Conservation (phyloP, 2,329 filamentous ascomycete species). For the Stachybotrys elegans region DNA sequence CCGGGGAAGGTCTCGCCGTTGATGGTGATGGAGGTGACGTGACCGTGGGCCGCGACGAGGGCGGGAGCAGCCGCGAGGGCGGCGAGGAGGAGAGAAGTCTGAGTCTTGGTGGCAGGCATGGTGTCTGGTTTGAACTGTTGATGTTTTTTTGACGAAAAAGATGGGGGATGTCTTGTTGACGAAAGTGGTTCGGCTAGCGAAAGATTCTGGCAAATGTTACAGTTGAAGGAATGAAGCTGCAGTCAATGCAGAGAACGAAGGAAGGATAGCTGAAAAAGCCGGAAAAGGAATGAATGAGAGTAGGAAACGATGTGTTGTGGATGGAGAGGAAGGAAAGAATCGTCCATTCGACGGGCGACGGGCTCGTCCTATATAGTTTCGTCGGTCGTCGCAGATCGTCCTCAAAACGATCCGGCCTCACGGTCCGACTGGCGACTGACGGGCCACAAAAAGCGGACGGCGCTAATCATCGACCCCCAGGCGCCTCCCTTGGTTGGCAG, state of each 20-base stretch:
- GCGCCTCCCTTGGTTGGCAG: background rate
- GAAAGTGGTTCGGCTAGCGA: background rate
- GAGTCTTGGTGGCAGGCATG: conserved; percentile 1
- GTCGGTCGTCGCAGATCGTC: background rate
- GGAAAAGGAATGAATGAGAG: conserved; percentile 1
- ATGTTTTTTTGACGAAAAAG: background rate
- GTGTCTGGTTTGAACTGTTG: background rate
- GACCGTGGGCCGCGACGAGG: conserved; percentile 1
- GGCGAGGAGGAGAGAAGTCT: background rate
- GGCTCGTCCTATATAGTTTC: background rate
- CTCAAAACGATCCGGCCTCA: background rate
- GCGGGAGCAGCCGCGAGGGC: conserved; percentile 1
- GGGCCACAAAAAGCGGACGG: background rate
- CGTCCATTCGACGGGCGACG: background rate
- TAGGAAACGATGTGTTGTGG: background rate
- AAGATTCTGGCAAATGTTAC: background rate
- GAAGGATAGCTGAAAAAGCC: background rate
- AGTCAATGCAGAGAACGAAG: conserved; percentile 2
- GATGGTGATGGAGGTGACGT: background rate
- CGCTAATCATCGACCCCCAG: background rate
- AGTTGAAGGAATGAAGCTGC: background rate
- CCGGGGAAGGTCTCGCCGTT: conserved; percentile 1
- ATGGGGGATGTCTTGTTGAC: background rate
- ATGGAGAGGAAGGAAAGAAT: background rate
- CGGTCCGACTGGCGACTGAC: background rate